A percentile compares a stretch with the other conserved stretches of the same genome.
These are phyloP conservation scores for Ceratobasidium sp. DNA, from an alignment of 1,284 basidiomycete species.

Conservation along the genomic window DNA sequence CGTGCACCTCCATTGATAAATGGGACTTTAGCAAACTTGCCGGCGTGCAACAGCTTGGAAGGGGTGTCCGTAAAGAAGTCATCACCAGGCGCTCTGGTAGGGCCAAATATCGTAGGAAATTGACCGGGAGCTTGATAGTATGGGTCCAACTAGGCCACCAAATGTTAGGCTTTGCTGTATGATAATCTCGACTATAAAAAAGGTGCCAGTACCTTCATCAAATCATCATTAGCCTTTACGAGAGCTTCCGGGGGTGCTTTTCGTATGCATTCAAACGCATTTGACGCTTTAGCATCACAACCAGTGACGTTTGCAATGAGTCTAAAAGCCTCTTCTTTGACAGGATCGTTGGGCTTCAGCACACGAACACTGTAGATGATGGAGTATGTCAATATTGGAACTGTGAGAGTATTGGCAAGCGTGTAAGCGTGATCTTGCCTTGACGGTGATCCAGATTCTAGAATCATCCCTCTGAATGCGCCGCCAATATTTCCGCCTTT, in stretches of 20 bases:
- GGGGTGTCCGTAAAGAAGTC: slow-evolving; percentile 55
- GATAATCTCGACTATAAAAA: not conserved
- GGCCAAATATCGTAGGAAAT: slow-evolving; percentile 21
- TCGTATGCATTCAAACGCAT: slow-evolving; percentile 39
- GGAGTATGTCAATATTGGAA: not conserved
- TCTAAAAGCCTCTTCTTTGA: slow-evolving; percentile 23
- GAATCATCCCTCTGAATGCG: slow-evolving; percentile 46
- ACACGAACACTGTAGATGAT: not conserved
- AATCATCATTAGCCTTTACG: slow-evolving; percentile 18
- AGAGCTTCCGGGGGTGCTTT: slow-evolving; percentile 28
- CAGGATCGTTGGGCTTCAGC: slow-evolving; percentile 18
- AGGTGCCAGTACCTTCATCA: slow-evolving; percentile 1
- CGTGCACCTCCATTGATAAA: slow-evolving; percentile 56
- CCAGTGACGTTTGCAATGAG: slow-evolving; percentile 38
- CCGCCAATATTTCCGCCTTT: slow-evolving; percentile 46
- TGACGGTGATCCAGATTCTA: slow-evolving; percentile 46
- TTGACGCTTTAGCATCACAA: slow-evolving; percentile 11
- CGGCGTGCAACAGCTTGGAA: slow-evolving; percentile 53
- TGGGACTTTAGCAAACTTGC: slow-evolving; percentile 55
- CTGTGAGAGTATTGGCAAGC: too few species aligned
- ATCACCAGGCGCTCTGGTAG: slow-evolving; percentile 54
- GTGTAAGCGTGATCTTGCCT: slow-evolving; percentile 47
- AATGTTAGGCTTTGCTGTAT: too few species aligned
- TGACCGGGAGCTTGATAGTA: slow-evolving; percentile 17
- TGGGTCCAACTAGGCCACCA: slow-evolving; percentile 41